Conservation (phyloP, 2,329 filamentous ascomycete species). For the Rosellinia necatrix region DNA sequence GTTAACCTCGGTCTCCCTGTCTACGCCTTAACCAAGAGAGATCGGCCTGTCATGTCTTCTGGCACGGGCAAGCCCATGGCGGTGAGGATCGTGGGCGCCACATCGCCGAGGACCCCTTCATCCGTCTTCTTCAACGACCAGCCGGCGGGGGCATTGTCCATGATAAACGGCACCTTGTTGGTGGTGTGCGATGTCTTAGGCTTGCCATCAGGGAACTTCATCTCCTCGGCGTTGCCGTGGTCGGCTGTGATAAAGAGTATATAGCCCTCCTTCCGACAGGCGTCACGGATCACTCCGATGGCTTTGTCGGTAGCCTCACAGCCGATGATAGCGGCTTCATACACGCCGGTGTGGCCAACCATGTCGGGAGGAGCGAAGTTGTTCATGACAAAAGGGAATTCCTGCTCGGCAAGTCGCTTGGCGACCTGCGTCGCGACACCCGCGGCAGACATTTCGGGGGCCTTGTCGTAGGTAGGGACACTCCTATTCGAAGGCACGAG, state of each 20-base stretch:
- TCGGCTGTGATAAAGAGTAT: constrained; percentile 94
- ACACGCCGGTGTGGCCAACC: constrained; percentile 98
- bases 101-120: constrained; percentile 91
- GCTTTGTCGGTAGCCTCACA: constrained; percentile 88
- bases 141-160: constrained; percentile 92
- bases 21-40: constrained; percentile 72
- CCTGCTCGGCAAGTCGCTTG: constrained; percentile 82
- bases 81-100: constrained; percentile 89
- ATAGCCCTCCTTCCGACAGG: constrained; percentile 92
- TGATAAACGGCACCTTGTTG: constrained; percentile 97
- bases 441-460: constrained; percentile 94
- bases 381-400: constrained; percentile 99
- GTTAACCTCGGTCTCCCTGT: not conserved
- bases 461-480: constrained; percentile 91
- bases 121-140: constrained; percentile 80
- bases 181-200: constrained; percentile 98
- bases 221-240: constrained; percentile 98
- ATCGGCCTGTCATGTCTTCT: constrained; percentile 87
- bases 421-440: constrained; percentile 86
- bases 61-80: constrained; percentile 91
- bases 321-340: constrained; percentile 88
- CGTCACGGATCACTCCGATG: constrained; percentile 90
- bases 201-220: constrained; percentile 94
- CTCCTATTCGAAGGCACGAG: constrained; percentile 85
- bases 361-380: constrained; percentile 99